Percentiles rank a stretch among this genome's conserved stretches.
Evolutionary conservation across 345 rosid genomes (phyloP).

Genomic region (Populus deltoides): DNA sequence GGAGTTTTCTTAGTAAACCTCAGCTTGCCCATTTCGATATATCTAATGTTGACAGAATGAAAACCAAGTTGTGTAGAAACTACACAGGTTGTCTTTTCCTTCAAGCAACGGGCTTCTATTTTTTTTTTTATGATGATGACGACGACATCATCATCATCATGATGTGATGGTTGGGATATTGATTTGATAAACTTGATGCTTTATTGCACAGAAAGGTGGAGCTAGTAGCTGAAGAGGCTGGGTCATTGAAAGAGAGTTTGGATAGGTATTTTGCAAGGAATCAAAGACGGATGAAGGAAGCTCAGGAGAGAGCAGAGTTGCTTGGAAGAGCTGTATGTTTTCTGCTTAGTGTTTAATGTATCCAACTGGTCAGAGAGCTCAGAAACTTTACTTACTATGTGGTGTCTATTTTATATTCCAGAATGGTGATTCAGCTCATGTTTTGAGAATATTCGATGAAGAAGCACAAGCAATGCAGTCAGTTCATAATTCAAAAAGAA

Average conservation of each 20-base stretch:
- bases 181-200: background rate
- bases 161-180: background rate
- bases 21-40: too few species aligned
- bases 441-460: conserved; percentile 80
- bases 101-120: too few species aligned
- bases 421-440: conserved; percentile 80
- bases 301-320: conserved; percentile 82
- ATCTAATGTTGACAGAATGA: background rate
- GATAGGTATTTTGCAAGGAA: conserved; percentile 65
- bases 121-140: too few species aligned
- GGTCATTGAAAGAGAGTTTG: conserved; percentile 66
- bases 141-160: background rate
- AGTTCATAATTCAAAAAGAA: conserved; percentile 72
- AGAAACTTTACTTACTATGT: background rate
- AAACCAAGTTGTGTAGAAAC: background rate
- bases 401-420: conserved; percentile 21
- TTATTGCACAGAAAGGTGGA: conserved; percentile 62
- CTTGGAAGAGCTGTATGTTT: conserved; percentile 65
- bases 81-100: background rate
- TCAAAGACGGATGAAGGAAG: conserved; percentile 66
- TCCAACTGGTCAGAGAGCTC: background rate
- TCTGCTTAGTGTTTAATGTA: background rate
- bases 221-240: conserved; percentile 86
- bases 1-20: too few species aligned
- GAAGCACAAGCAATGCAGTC: conserved; percentile 91